Percentiles rank a stretch among this genome's conserved stretches.
Evolutionary conservation across 2,329 filamentous ascomycete genomes (phyloP).

Genomic region (Elsinoe batatas): DNA sequence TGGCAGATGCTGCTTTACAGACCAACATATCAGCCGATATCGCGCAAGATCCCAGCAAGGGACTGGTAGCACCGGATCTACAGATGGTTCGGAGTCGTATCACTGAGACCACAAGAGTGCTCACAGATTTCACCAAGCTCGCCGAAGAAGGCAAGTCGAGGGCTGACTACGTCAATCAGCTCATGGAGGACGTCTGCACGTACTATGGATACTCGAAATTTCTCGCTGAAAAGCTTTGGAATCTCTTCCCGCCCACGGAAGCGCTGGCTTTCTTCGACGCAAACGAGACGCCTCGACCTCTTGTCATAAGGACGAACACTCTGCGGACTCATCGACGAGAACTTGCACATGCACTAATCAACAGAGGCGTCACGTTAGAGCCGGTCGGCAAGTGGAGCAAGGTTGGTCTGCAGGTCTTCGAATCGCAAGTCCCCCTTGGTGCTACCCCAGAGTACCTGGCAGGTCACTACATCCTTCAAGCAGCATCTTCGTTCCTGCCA

Average conservation of each 20-base stretch:
- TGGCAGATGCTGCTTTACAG: constrained; percentile 76
- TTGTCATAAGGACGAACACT: constrained; percentile 96
- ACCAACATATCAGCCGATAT: constrained; percentile 75
- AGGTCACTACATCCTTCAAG: constrained; percentile 95
- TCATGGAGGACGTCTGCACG: constrained; percentile 83
- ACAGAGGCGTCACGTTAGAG: constrained; percentile 89
- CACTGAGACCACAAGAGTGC: constrained; percentile 82
- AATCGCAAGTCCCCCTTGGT: constrained; percentile 76
- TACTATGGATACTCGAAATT: constrained; percentile 96
- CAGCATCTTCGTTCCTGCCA: constrained; percentile 89
- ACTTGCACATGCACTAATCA: constrained; percentile 86
- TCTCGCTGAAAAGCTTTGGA: constrained; percentile 91
- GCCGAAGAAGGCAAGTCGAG: constrained; percentile 71
- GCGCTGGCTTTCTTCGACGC: constrained; percentile 98
- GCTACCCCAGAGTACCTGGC: constrained; percentile 96
- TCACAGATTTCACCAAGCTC: constrained; percentile 79
- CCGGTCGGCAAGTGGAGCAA: constrained; percentile 98
- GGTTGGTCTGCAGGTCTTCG: constrained; percentile 92
- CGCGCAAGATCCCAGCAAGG: constrained; percentile 50
- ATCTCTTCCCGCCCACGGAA: constrained; percentile 83
- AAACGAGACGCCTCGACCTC: constrained; percentile 86
- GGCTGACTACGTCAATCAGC: constrained; percentile 75
- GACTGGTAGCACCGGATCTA: constrained; percentile 72
- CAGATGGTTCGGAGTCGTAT: constrained; percentile 81
- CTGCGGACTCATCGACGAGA: constrained; percentile 67